Conservation (phyloP, 129 eudicot species). For the Pittosporum tobira region DNA sequence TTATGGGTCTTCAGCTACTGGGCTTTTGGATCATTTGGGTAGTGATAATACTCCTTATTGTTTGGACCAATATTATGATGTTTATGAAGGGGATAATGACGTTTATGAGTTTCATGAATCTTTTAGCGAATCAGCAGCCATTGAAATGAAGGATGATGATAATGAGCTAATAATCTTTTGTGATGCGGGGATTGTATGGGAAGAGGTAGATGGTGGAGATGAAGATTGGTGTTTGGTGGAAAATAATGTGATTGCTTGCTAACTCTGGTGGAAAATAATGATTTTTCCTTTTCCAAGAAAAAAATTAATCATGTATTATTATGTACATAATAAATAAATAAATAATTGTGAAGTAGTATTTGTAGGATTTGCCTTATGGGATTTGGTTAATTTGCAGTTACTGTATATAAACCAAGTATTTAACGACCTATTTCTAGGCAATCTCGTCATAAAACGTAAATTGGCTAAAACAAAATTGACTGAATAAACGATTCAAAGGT, state of each 20-base stretch:
- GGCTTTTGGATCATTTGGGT: background rate
- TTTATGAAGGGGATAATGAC: background rate
- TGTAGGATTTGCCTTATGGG: no score
- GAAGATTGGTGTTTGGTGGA: slow-evolving; percentile 66
- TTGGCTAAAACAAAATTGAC: no score
- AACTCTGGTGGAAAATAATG: background rate
- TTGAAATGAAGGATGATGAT: slow-evolving; percentile 11
- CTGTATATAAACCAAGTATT: no score
- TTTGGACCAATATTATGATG: background rate
- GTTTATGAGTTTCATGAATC: background rate
- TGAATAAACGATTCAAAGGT: no score
- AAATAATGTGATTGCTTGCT: slow-evolving; percentile 1
- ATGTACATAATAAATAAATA: no score
- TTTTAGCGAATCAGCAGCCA: background rate
- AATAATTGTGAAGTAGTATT: background rate
- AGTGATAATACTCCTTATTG: slow-evolving; percentile 3
- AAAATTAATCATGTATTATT: no score
- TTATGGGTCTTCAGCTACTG: slow-evolving; percentile 28
- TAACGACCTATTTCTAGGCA: no score
- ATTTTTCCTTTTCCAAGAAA: no score
- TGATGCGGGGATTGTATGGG: background rate
- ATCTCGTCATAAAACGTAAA: no score
- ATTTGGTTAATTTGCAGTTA: no score
- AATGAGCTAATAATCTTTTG: slow-evolving; percentile 14
- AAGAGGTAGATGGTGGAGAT: slow-evolving; percentile 16